Evolutionary conservation across 202 grass and related monocot species (phyloP).

Genomic region (Setaria italica): DNA sequence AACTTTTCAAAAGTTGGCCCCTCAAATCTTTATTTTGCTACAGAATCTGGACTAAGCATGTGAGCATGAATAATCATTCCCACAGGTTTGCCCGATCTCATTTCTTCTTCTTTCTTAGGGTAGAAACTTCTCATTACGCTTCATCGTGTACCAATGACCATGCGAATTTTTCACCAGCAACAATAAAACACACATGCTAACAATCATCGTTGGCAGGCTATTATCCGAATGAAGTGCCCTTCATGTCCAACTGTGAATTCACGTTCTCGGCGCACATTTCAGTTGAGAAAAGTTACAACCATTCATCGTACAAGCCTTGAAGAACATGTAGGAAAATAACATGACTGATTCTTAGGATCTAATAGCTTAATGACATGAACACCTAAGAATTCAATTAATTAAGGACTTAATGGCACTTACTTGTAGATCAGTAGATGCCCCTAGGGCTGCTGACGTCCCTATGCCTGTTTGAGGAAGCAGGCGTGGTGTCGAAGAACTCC

Average conservation of each 20-base stretch:
- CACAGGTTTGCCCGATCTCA: neutral
- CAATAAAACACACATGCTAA: neutral
- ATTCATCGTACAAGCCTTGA: slow-evolving; percentile 29
- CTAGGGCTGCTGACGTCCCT: too few relatives aligned
- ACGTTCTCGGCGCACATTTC: slow-evolving; percentile 9
- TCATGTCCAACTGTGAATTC: neutral
- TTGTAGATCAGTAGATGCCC: too few relatives aligned
- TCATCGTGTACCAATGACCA: neutral
- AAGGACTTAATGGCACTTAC: too few relatives aligned
- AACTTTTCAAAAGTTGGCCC: neutral
- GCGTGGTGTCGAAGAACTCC: too few relatives aligned
- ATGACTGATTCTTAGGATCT: too few relatives aligned
- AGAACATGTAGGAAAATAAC: too few relatives aligned
- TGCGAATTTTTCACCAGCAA: neutral
- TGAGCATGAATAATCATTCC: neutral
- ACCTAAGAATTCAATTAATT: too few relatives aligned
- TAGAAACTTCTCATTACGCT: slow-evolving; percentile 11
- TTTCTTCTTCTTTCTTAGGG: neutral
- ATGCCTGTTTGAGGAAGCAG: too few relatives aligned
- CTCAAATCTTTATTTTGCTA: neutral
- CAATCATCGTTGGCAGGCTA: slow-evolving; percentile 8
- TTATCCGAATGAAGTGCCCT: neutral
- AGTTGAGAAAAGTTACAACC: neutral
- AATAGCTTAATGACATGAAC: too few relatives aligned
- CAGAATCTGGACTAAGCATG: slow-evolving; percentile 1